Evolutionary conservation across 2,329 filamentous ascomycete species (phyloP).

Genomic region (Zarea fungicola): DNA sequence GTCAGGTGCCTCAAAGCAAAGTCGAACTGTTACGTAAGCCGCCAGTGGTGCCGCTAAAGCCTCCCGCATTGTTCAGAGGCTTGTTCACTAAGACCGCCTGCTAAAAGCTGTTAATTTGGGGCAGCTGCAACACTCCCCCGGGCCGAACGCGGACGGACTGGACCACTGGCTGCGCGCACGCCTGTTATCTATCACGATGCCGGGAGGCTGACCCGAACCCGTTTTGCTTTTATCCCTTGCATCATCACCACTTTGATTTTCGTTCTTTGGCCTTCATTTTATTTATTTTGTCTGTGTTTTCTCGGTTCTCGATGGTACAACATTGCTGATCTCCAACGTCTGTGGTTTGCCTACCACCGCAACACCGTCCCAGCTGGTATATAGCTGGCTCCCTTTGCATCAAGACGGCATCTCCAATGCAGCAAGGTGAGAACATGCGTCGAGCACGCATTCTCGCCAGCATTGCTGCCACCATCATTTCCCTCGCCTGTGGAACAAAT

Average conservation of each 20-base stretch:
- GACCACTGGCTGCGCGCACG: neutral
- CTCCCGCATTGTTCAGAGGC: no score
- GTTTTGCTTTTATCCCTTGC: neutral
- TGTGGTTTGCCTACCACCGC: neutral
- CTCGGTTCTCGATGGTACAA: constrained; percentile 1
- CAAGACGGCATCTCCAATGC: no score
- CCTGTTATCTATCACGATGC: neutral
- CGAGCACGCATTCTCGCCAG: constrained; percentile 74
- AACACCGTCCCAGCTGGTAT: constrained; percentile 5
- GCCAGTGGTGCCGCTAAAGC: neutral
- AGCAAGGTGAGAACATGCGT: no score
- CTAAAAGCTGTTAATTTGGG: constrained; percentile 2
- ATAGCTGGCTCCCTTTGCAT: constrained; percentile 30
- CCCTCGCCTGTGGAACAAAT: constrained; percentile 89
- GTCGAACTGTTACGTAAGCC: neutral
- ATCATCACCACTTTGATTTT: neutral
- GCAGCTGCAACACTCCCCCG: neutral
- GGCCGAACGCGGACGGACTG: constrained; percentile 10
- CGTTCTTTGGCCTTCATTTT: neutral
- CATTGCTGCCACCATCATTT: constrained; percentile 75
- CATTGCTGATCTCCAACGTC: neutral
- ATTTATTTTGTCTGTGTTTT: neutral
- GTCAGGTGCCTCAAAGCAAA: neutral
- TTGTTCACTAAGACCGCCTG: neutral
- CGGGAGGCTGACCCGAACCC: constrained; percentile 6